These are phyloP conservation scores for Laetiporus sulphureus DNA, from an alignment of 1,284 basidiomycete species.

Conservation along the genomic window DNA sequence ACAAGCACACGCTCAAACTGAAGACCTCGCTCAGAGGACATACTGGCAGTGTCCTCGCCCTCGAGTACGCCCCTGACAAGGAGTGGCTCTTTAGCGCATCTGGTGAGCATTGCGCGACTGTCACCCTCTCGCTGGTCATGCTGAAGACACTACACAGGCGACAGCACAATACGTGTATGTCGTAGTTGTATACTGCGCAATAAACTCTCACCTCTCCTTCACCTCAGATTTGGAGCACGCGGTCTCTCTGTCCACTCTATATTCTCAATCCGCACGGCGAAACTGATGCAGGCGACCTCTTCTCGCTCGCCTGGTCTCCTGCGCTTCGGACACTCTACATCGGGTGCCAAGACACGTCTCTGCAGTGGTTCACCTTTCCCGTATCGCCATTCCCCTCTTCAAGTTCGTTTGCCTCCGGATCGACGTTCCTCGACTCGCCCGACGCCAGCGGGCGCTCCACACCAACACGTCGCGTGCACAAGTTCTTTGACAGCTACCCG, in stretches of 20 bases:
- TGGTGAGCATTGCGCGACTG: slow-evolving; percentile 33
- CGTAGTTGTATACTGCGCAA: not conserved
- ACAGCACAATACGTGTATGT: slow-evolving; percentile 77
- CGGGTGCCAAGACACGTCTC: slow-evolving; percentile 86
- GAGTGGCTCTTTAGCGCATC: slow-evolving; percentile 86
- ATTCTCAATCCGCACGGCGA: slow-evolving; percentile 82
- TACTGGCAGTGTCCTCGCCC: slow-evolving; percentile 77
- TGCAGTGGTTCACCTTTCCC: slow-evolving; percentile 77
- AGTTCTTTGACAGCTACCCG: slow-evolving; percentile 80
- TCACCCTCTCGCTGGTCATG: not conserved
- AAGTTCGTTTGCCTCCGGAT: slow-evolving; percentile 6
- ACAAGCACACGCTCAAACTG: slow-evolving; percentile 62
- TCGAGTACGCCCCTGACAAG: slow-evolving; percentile 72
- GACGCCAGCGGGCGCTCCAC: slow-evolving; percentile 41
- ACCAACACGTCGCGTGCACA: slow-evolving; percentile 47
- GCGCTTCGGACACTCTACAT: slow-evolving; percentile 72
- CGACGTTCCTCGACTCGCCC: slow-evolving; percentile 13
- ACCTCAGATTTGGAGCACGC: slow-evolving; percentile 85
- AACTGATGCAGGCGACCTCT: slow-evolving; percentile 84
- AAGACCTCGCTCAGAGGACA: slow-evolving; percentile 80
- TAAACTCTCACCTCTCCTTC: slow-evolving; percentile 8
- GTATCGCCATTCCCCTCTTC: slow-evolving; percentile 9
- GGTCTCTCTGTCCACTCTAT: slow-evolving; percentile 65
- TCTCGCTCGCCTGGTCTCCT: slow-evolving; percentile 80
- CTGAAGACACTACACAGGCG: slow-evolving; percentile 42